Conservation (phyloP, 495 filamentous ascomycete species). For the Xylaria longipes region DNA sequence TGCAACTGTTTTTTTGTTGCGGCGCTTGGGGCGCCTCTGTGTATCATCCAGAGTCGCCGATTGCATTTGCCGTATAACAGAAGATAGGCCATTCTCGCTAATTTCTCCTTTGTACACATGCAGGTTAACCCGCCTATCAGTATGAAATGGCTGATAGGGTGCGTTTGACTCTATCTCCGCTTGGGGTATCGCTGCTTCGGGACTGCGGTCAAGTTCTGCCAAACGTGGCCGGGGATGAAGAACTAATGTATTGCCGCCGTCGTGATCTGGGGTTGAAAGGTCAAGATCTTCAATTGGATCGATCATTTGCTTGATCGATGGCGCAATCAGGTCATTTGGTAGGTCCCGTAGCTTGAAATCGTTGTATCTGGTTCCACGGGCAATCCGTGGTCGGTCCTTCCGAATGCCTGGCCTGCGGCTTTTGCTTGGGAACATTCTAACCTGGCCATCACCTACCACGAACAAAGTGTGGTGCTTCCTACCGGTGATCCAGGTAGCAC, state of each 20-base stretch:
- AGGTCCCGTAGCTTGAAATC: constrained; percentile 70
- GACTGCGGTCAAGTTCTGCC: constrained; percentile 40
- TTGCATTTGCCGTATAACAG: constrained; percentile 41
- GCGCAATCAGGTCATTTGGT: constrained; percentile 55
- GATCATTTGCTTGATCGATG: constrained; percentile 51
- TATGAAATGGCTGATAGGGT: constrained; percentile 90
- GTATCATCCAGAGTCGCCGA: constrained; percentile 39
- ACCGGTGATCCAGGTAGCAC: constrained; percentile 61
- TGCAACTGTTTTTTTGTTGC: constrained; percentile 22
- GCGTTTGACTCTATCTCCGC: constrained; percentile 93
- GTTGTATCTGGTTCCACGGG: constrained; percentile 58
- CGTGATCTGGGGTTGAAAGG: constrained; percentile 51
- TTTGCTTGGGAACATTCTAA: constrained; percentile 72
- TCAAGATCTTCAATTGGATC: constrained; percentile 58
- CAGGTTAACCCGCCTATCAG: constrained; percentile 77
- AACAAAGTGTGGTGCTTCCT: constrained; percentile 61
- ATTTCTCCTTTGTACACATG: constrained; percentile 60
- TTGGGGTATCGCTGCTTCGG: constrained; percentile 71
- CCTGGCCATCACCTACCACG: constrained; percentile 62
- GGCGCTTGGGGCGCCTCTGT: constrained; percentile 29
- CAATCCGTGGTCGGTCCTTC: constrained; percentile 54
- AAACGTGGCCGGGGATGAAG: constrained; percentile 44
- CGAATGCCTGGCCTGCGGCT: constrained; percentile 52
- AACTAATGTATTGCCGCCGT: constrained; percentile 51
- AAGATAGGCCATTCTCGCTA: constrained; percentile 26